Base-by-base conservation (phyloP, 2,329 filamentous ascomycete genomes). In the Ophiostoma australiae region DNA sequence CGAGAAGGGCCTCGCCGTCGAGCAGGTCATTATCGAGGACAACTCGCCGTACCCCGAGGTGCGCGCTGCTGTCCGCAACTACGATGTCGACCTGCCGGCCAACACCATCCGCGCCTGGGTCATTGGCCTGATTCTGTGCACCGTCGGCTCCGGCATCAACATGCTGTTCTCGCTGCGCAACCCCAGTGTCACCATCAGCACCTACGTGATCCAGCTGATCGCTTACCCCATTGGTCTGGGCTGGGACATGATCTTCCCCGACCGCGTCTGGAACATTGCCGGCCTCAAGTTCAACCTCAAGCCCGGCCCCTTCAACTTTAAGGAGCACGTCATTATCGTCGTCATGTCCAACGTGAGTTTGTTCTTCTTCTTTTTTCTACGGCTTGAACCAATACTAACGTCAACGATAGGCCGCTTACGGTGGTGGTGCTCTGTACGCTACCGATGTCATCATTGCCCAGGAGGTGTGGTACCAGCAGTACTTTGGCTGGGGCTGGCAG, bases 1-100 rank as follows among this genome's bases (percentile, higher is more conserved):
- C 74, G 85, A 85, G 75, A 85, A 86, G 77, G 85, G 85, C 70
- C 78, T 85, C 68, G 83, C 84, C 72, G 83, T 89, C 74, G 85
- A 88, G 75, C 83, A 85, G 74, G 85, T 86, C 67, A 79, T 86
- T 72, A 81, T 89, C 76, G 83, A 89, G 76, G 87, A 90, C 71
- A 87, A 90, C 77, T 90, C 88, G 67, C 88, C 88, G 2, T 90
- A 90, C 76, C 86, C 87, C 52, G 88, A 90, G 80, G 87, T 89
- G 78, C 74, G 81, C 76, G 70, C 67, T 44, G 67, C 67, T 37
- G 72, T 73, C 37, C 72, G 72, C 72, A 73, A 73, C 69, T 73
- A 73, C 69, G 72, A 73, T 31, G 72, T 72, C 67, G 72, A 89
- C 75, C 81, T 89, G 33, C 85, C 87, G n/a, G 83, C 83, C 74